These are phyloP conservation scores for Beauveria varroae DNA, from an alignment of 2,329 filamentous ascomycete genomes.

Conservation along the genomic window DNA sequence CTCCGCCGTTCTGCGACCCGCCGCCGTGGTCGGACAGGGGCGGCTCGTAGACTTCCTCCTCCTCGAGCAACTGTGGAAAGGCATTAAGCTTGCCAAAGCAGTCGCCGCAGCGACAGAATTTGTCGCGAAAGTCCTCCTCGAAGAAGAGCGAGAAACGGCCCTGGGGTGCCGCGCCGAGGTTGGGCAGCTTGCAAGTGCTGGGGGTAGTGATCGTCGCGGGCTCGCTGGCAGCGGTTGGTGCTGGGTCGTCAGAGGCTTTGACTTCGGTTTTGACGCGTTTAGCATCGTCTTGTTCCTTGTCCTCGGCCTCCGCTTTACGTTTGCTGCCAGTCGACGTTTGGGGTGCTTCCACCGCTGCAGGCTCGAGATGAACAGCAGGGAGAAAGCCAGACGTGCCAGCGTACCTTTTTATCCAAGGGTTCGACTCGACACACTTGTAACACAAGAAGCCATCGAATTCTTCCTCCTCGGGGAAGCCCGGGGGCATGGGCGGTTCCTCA, in stretches of 20 bases:
- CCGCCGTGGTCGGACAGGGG: conserved; percentile 64
- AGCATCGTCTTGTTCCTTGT: conserved; percentile 27
- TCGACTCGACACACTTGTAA: conserved; percentile 83
- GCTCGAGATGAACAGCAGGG: conserved; percentile 52
- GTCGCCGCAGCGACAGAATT: conserved; percentile 73
- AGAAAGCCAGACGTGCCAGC: conserved; percentile 75
- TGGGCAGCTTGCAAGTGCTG: conserved; percentile 49
- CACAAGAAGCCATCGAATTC: conserved; percentile 87
- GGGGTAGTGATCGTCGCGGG: conserved; percentile 7
- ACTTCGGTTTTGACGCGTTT: conserved; percentile 47
- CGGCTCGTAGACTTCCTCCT: conserved; percentile 91
- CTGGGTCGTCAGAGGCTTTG: conserved; percentile 19
- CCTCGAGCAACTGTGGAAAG: conserved; percentile 79
- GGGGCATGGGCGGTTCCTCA: conserved; percentile 62
- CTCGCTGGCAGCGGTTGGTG: conserved; percentile 7
- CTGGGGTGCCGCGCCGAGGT: conserved; percentile 47
- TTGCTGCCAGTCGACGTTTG: conserved; percentile 39
- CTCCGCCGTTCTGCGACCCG: conserved; percentile 19
- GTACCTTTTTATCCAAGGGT: conserved; percentile 89
- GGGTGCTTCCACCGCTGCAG: not conserved
- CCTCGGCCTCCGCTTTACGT: conserved; percentile 53
- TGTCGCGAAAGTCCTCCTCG: conserved; percentile 67
- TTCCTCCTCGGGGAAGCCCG: conserved; percentile 82
- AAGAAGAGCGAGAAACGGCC: conserved; percentile 76
- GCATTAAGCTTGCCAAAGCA: conserved; percentile 68